Conservation (phyloP, 148 eudicot species). For the Vaccinium darrowii region DNA sequence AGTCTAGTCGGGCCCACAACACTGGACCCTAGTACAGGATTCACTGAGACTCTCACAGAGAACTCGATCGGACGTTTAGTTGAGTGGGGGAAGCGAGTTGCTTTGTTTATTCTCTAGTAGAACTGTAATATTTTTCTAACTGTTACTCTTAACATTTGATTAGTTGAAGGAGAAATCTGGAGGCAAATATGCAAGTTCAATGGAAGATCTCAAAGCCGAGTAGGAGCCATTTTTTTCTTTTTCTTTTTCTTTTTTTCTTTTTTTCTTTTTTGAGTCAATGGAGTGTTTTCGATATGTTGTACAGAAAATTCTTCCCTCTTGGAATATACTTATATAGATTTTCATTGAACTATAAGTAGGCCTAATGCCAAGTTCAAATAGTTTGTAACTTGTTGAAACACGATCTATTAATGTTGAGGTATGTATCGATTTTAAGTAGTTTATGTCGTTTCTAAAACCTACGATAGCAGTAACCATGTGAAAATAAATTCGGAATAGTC, state of each 20-base stretch:
- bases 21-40: no score
- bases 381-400: not conserved
- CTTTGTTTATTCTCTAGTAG: not conserved
- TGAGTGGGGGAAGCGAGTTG: not conserved
- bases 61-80: not conserved
- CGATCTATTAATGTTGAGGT: not conserved
- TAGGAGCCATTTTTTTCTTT: conserved; percentile 11
- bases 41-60: not conserved
- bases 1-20: no score
- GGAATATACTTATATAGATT: not conserved
- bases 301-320: not conserved
- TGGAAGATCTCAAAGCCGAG: conserved; percentile 27
- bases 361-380: not conserved
- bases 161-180: conserved; percentile 44
- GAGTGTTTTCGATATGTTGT: not conserved
- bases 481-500: not conserved
- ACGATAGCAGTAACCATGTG: not conserved
- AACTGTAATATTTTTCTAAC: not conserved
- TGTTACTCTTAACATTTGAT: conserved; percentile 15
- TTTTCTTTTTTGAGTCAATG: not conserved
- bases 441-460: not conserved
- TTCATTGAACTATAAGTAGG: not conserved
- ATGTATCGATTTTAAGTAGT: not conserved
- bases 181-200: conserved; percentile 18
- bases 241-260: not conserved